phyloP scores from a whole-genome alignment of 257 asterid species.

The Capsicum baccatum region DNA sequence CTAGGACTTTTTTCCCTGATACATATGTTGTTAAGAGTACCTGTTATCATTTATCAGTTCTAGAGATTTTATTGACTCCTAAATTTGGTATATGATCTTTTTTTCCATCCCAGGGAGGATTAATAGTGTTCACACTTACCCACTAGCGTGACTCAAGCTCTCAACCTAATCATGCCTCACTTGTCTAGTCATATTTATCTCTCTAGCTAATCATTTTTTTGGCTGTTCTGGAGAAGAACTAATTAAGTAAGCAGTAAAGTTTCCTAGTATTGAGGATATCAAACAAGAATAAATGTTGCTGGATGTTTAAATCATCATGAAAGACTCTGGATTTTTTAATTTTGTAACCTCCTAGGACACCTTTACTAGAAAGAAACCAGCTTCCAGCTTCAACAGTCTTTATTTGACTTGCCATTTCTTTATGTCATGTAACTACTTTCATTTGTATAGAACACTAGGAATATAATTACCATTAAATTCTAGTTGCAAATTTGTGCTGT shows the following conservation, averaged over 20 bases:
- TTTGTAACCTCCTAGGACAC: not conserved
- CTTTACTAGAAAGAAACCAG: not conserved
- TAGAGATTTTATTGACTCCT: not conserved
- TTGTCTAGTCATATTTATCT: not conserved
- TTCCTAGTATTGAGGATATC: not conserved
- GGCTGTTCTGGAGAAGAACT: not conserved
- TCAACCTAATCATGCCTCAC: too few relatives aligned
- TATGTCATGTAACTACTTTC: constrained; percentile 3
- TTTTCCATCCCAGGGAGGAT: too few relatives aligned
- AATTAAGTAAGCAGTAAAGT: not conserved
- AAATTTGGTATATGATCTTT: not conserved
- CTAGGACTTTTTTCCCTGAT: not conserved
- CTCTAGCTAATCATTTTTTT: not conserved
- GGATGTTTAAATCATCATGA: not conserved
- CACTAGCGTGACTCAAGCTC: too few relatives aligned
- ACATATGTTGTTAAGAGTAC: not conserved
- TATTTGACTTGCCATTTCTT: not conserved
- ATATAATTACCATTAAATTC: constrained; percentile 22
- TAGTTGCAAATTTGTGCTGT: not conserved
- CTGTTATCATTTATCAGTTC: not conserved
- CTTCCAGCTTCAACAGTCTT: not conserved
- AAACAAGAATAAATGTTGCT: constrained; percentile 12
- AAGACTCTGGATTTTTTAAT: not conserved
- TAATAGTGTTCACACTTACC: too few relatives aligned
- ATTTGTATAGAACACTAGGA: not conserved